Evolutionary conservation across 805 yeast species (phyloP).

Genomic region (Blastobotrys peoriensis): DNA sequence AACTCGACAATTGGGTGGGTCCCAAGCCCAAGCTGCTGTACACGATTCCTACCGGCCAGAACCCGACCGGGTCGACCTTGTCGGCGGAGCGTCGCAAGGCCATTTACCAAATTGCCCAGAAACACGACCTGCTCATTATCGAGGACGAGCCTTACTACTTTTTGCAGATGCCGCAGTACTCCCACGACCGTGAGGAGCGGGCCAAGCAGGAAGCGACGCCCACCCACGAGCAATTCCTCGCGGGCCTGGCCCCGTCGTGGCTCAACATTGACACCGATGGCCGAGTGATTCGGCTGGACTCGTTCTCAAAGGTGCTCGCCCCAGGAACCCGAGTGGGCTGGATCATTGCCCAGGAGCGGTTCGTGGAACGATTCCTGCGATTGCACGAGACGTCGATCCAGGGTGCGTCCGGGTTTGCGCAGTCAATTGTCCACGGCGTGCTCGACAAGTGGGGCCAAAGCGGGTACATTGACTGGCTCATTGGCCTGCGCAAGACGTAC

Average conservation of each 20-base stretch:
- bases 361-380: slow-evolving; percentile 62
- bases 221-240: slow-evolving; percentile 59
- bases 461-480: slow-evolving; percentile 86
- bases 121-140: slow-evolving; percentile 77
- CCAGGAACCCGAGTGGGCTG: slow-evolving; percentile 90
- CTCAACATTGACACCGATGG: slow-evolving; percentile 76
- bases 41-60: slow-evolving; percentile 94
- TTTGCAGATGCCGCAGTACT: slow-evolving; percentile 83
- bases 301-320: slow-evolving; percentile 85
- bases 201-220: slow-evolving; percentile 12
- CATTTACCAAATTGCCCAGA: slow-evolving; percentile 71
- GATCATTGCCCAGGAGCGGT: slow-evolving; percentile 64
- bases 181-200: slow-evolving; percentile 34
- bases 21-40: slow-evolving; percentile 80
- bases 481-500: slow-evolving; percentile 66
- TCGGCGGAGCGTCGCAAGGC: slow-evolving; percentile 67
- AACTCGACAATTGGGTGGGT: slow-evolving; percentile 62
- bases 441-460: slow-evolving; percentile 84
- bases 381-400: slow-evolving; percentile 79
- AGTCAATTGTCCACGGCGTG: slow-evolving; percentile 61
- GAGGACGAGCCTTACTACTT: slow-evolving; percentile 99
- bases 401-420: slow-evolving; percentile 75
- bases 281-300: slow-evolving; percentile 81
- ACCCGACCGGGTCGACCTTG: slow-evolving; percentile 92
- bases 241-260: slow-evolving; percentile 69